Evolutionary conservation across 805 yeast genomes (phyloP).

Genomic region (Sugiyamaella mastotermitis): DNA sequence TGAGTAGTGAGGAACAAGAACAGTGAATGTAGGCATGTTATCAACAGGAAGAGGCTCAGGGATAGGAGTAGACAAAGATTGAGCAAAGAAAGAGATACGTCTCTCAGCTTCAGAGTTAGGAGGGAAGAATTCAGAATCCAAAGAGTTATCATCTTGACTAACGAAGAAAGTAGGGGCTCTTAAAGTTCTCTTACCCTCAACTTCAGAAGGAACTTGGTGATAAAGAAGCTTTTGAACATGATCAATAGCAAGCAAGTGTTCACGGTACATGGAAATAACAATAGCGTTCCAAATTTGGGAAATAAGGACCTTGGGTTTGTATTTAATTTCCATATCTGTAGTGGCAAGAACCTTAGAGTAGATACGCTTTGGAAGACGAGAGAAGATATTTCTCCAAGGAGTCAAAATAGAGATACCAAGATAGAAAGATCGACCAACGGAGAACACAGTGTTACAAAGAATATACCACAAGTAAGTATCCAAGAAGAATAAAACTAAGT

Average conservation of each 20-base stretch:
- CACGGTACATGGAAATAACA: constrained; percentile 99
- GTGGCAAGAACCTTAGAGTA: constrained; percentile 97
- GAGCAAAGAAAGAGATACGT: constrained; percentile 99
- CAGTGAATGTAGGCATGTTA: constrained; percentile 99
- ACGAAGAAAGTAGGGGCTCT: constrained; percentile 99
- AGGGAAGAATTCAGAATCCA: constrained; percentile 96
- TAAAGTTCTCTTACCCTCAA: constrained; percentile 96
- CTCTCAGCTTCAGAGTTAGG: constrained; percentile 97
- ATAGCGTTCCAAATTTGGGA: constrained; percentile 99
- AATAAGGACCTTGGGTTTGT: constrained; percentile 95
- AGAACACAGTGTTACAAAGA: constrained; percentile 87
- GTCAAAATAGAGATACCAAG: constrained; percentile 98
- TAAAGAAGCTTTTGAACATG: constrained; percentile 96
- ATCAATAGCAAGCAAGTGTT: constrained; percentile 94
- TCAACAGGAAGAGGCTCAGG: constrained; percentile 99
- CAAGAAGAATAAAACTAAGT: constrained; percentile 90
- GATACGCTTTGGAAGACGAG: constrained; percentile 97
- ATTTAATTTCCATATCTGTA: constrained; percentile 97
- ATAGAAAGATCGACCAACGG: constrained; percentile 96
- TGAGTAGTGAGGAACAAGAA: constrained; percentile 90
- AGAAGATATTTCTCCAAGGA: constrained; percentile 98
- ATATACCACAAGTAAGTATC: constrained; percentile 99
- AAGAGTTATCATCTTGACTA: constrained; percentile 91
- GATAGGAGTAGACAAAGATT: constrained; percentile 95
- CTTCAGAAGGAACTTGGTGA: constrained; percentile 97